Conservation (phyloP, 441 rosid species). For the Euphorbia celastroides region DNA sequence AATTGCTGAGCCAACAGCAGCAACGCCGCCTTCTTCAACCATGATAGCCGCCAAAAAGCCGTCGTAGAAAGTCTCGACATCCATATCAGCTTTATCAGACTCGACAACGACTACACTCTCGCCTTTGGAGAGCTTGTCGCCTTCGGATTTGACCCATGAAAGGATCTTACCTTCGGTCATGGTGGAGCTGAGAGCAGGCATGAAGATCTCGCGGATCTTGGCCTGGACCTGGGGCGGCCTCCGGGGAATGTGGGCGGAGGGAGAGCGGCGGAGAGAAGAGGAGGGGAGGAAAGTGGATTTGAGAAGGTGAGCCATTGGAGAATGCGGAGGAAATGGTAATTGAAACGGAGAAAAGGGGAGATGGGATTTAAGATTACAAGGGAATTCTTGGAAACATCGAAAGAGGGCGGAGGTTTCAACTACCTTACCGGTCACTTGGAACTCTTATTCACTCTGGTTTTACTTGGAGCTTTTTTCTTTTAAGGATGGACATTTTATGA, state of each 20-base stretch:
- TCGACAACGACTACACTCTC: slow-evolving; percentile 97
- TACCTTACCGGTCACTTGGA: too few species aligned
- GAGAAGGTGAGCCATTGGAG: slow-evolving; percentile 54
- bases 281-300: slow-evolving; percentile 54
- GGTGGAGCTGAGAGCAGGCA: slow-evolving; percentile 97
- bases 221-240: slow-evolving; percentile 37
- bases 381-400: slow-evolving; percentile 74
- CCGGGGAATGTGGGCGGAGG: slow-evolving; percentile 13
- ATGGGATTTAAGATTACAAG: background rate
- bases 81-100: slow-evolving; percentile 99
- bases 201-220: slow-evolving; percentile 92
- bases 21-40: slow-evolving; percentile 85
- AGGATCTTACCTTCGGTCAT: slow-evolving; percentile 99
- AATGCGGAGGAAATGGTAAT: background rate
- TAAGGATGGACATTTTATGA: too few species aligned
- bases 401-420: slow-evolving; percentile 59
- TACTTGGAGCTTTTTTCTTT: too few species aligned
- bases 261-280: slow-evolving; percentile 14
- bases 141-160: slow-evolving; percentile 92
- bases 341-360: background rate
- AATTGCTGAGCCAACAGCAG: slow-evolving; percentile 79
- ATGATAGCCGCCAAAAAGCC: slow-evolving; percentile 92
- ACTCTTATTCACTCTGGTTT: too few species aligned
- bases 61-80: slow-evolving; percentile 93
- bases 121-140: slow-evolving; percentile 82